Evolutionary conservation across 257 asterid genomes (phyloP).

Genomic region (Avicennia marina): DNA sequence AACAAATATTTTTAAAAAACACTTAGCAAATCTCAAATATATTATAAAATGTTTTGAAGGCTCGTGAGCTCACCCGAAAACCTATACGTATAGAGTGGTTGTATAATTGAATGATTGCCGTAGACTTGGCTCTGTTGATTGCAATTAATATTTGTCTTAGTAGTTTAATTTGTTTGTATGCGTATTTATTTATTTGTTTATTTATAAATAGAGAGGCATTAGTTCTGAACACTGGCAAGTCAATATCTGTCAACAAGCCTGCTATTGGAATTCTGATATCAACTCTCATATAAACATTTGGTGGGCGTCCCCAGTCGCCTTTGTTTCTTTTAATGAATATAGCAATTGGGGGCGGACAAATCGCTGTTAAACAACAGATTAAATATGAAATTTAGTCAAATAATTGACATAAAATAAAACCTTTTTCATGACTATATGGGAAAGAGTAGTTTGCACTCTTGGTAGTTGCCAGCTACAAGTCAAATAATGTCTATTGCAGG

Average conservation of each 20-base stretch:
- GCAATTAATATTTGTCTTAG: too few relatives aligned
- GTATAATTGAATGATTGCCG: background rate
- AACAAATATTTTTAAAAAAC: too few relatives aligned
- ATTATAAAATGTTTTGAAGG: too few relatives aligned
- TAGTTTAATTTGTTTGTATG: too few relatives aligned
- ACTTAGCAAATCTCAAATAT: too few relatives aligned
- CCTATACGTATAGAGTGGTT: too few relatives aligned
- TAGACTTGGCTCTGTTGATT: background rate
- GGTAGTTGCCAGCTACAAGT: too few relatives aligned
- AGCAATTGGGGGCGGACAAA: background rate
- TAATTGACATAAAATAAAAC: conserved; percentile 11
- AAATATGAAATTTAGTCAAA: conserved; percentile 15
- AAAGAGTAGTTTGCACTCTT: conserved; percentile 30
- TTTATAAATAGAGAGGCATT: too few relatives aligned
- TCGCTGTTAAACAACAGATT: background rate
- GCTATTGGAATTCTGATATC: background rate
- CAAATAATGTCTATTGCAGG: background rate
- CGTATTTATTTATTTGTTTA: too few relatives aligned
- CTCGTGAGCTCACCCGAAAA: too few relatives aligned
- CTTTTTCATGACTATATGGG: conserved; percentile 7
- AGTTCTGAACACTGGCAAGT: background rate
- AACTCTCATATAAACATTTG: background rate
- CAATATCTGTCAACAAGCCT: background rate
- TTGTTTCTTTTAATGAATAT: too few relatives aligned
- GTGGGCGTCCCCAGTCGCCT: background rate